Percentiles rank a stretch among this genome's conserved stretches.
Evolutionary conservation across 2,329 filamentous ascomycete species (phyloP).

Genomic region (Nemania sp.): DNA sequence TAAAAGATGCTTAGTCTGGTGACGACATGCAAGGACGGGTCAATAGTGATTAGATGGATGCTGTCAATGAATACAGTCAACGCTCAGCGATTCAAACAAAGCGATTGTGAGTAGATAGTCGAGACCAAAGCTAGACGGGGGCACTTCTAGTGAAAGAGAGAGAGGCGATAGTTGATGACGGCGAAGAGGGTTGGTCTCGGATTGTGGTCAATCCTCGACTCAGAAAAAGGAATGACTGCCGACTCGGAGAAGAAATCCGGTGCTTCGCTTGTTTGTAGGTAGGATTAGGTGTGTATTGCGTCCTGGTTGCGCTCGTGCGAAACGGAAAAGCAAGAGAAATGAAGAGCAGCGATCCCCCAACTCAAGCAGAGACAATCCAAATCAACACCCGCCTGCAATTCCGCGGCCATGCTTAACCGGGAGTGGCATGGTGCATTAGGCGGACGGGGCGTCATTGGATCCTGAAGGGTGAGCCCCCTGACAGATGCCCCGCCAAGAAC

Average conservation of each 20-base stretch:
- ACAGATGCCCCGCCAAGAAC: slow-evolving; percentile 16
- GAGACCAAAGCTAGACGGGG: slow-evolving; percentile 33
- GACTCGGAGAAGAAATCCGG: slow-evolving; percentile 28
- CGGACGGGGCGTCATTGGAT: slow-evolving; percentile 3
- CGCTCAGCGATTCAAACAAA: slow-evolving; percentile 17
- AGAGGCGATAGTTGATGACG: slow-evolving; percentile 11
- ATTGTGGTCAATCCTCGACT: not conserved
- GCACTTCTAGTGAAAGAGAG: slow-evolving; percentile 7
- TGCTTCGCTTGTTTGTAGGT: not conserved
- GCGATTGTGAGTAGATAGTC: slow-evolving; percentile 31
- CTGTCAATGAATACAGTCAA: slow-evolving; percentile 37
- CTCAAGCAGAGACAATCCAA: slow-evolving; percentile 23
- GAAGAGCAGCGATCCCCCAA: slow-evolving; percentile 43
- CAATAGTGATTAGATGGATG: slow-evolving; percentile 13
- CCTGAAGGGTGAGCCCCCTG: slow-evolving; percentile 17
- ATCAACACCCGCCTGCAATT: slow-evolving; percentile 34
- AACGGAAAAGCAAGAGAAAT: slow-evolving; percentile 38
- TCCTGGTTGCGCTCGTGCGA: slow-evolving; percentile 6
- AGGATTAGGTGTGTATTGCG: too few species aligned
- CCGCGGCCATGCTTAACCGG: slow-evolving; percentile 3
- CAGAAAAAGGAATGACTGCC: slow-evolving; percentile 35
- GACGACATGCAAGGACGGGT: slow-evolving; percentile 2
- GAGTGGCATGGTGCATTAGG: slow-evolving; percentile 19
- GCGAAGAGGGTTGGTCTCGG: slow-evolving; percentile 3
- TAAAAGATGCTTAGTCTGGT: slow-evolving; percentile 12